Conservation (phyloP, 2,329 filamentous ascomycete species). For the Epichloe aotearoae region DNA sequence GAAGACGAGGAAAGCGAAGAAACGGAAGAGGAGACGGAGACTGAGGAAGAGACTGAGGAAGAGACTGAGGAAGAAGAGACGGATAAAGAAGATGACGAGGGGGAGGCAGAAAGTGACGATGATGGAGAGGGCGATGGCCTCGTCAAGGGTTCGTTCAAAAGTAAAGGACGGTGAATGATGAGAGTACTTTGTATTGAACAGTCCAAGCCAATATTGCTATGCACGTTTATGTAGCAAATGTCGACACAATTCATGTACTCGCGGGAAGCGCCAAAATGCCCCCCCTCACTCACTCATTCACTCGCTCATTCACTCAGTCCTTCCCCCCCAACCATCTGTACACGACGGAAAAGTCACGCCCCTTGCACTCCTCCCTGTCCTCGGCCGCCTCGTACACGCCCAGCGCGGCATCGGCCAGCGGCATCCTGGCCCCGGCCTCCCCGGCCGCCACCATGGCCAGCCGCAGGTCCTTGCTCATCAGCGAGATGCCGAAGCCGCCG, state of each 20-base stretch:
- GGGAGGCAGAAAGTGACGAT: constrained; percentile 21
- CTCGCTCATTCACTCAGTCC: constrained; percentile 18
- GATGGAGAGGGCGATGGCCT: constrained; percentile 31
- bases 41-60: constrained; percentile 35
- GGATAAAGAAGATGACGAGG: constrained; percentile 38
- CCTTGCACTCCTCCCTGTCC: constrained; percentile 45
- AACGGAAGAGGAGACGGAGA: constrained; percentile 37
- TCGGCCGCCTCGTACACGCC: constrained; percentile 57
- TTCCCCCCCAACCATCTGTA: constrained; percentile 56
- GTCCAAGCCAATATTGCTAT: too few species aligned
- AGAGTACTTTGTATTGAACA: too few species aligned
- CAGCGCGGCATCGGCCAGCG: constrained; percentile 48
- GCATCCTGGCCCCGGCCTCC: constrained; percentile 54
- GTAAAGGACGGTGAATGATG: neutral
- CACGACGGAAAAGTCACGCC: constrained; percentile 70
- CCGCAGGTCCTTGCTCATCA: constrained; percentile 72
- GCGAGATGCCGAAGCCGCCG: constrained; percentile 61
- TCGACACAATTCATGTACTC: too few species aligned
- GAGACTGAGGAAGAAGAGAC: constrained; percentile 39
- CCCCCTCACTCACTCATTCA: too few species aligned
- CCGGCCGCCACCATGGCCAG: constrained; percentile 62
- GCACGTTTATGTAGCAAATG: too few species aligned
- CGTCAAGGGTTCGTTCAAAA: constrained; percentile 18
- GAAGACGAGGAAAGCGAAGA: constrained; percentile 40
- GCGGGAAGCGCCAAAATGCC: neutral